Evolutionary conservation across 2,329 filamentous ascomycete genomes (phyloP), one percentile per base, ranked within the genome.

Genomic region (Cladobotryum protrusum): DNA sequence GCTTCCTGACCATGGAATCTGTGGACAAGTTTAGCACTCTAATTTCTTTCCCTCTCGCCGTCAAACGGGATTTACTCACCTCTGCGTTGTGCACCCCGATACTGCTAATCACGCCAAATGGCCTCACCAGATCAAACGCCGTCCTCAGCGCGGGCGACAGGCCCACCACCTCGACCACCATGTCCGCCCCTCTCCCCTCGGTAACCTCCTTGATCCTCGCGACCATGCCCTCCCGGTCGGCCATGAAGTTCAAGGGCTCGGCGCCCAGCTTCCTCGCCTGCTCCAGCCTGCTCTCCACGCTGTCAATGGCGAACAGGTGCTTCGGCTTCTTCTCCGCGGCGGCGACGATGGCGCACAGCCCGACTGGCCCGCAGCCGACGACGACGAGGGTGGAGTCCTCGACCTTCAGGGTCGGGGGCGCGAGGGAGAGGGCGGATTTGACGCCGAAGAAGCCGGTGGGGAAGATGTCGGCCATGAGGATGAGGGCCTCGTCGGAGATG

Each of bases 381-480:
- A 95, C 72, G 1, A 95, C 86, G 0, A 89, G 83, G 0, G 85
- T 87, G 52, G 83, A 80, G 13, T 71, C 59, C n/a, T 65, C 61
- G n/a, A 68, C 53, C 19, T 64, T 55, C 5, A 62, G 53, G n/a
- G 54, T 57, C n/a, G 61, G 58, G 18, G 60, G 57, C 36, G 85
- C 74, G 61, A 84, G 70, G 50, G 80, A 79, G 66, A 95, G 85
- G 6, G 83, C 91, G 61, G 89, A 93, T 50, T 78, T 77, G 4
- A 87, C 87, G 6, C 88, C 90, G 59, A 91, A 95, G 70, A 82
- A 95, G 7, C 91, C 87, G 0, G 85, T 89, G 1, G 90, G 90
- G 67, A 93, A 95, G 60, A 96, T 95, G 63, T 96, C 90, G 14
- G 88, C 89, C 90, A 96, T 95, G 20, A 96, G 77, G 6, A 95